Evolutionary conservation across 2,329 filamentous ascomycete genomes (phyloP), one percentile per base, ranked within the genome.

Genomic region (Paraphoma chrysanthemicola): DNA sequence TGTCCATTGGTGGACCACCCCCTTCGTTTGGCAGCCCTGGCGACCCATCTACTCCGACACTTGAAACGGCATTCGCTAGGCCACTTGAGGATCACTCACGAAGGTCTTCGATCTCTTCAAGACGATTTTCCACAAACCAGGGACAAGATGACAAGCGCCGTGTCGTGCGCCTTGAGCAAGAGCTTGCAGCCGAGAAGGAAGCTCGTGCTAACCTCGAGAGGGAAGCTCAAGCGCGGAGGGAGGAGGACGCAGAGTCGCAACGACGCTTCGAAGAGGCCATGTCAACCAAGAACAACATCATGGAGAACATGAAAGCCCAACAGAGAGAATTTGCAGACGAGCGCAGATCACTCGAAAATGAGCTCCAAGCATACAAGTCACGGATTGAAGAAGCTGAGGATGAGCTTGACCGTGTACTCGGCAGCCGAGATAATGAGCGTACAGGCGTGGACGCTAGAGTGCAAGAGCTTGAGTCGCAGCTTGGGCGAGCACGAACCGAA

Each of bases 271-370:
- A 95, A 61, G 94, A 98, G 75, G 91, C 87, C 6, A 92, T 95
- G 66, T 93, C 92, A 2, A 97, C 91, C 1, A 99, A 99, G 76
- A 90, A 91, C 67, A 95, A 98, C 75, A 86, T 99, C 9, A 88
- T 99, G 78, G 90, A 92, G 63, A 99, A 99, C 70, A 92, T 99
- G 80, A 93, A 98, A 71, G 90, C 93, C 11, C 86, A 96, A 63
- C 92, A 97, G 76, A 88, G 87, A 28, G 95, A 98, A 70, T 97
- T 97, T 65, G 83, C 90, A 36, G 88, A 89, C 48, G 94, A 98
- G 76, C 87, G 95, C 39, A 92, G 90, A 69, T 90, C 88, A 9
- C 82, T 98, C 0, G 91, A 97, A 66, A 83, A 86, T 14, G 93
- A 98, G 72, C 88, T 95, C 54, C 89, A 88, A 65, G 85, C 86